Evolutionary conservation across 108 stramenopile genomes (phyloP).

Genomic region (Cylindrotheca closterium): DNA sequence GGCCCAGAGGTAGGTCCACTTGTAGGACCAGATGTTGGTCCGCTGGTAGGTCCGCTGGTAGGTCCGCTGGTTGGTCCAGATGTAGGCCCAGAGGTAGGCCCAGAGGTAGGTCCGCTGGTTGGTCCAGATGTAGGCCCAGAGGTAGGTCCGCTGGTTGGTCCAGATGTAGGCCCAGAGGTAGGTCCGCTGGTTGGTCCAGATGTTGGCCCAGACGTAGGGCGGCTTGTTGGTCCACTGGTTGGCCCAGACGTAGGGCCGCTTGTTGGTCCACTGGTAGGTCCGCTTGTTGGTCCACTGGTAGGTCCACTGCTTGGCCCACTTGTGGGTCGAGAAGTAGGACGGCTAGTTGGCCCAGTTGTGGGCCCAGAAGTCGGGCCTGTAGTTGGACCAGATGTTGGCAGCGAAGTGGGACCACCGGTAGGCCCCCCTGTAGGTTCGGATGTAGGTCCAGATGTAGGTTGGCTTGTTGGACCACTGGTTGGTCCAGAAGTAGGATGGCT

Average conservation of each 20-base stretch:
- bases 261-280: constrained; percentile 4
- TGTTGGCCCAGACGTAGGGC: not conserved
- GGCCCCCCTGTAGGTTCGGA: constrained; percentile 16
- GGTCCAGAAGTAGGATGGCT: constrained; percentile 10
- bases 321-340: constrained; percentile 11
- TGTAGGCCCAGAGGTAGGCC: too few species aligned
- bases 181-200: too few species aligned
- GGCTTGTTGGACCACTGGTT: constrained; percentile 5
- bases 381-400: constrained; percentile 9
- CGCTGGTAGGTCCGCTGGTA: too few species aligned
- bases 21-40: too few species aligned
- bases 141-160: too few species aligned
- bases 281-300: constrained; percentile 5
- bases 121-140: too few species aligned
- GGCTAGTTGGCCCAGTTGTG: not conserved
- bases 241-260: constrained; percentile 1
- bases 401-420: constrained; percentile 8
- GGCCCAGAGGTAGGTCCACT: too few species aligned
- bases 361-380: constrained; percentile 7
- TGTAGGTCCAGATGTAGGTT: constrained; percentile 10
- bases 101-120: too few species aligned
- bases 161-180: too few species aligned
- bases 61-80: too few species aligned
- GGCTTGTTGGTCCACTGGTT: too few species aligned
- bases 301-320: constrained; percentile 9